These are phyloP conservation scores for Rhododendron williamsianum DNA, from an alignment of 148 eudicot species.

Conservation along the genomic window DNA sequence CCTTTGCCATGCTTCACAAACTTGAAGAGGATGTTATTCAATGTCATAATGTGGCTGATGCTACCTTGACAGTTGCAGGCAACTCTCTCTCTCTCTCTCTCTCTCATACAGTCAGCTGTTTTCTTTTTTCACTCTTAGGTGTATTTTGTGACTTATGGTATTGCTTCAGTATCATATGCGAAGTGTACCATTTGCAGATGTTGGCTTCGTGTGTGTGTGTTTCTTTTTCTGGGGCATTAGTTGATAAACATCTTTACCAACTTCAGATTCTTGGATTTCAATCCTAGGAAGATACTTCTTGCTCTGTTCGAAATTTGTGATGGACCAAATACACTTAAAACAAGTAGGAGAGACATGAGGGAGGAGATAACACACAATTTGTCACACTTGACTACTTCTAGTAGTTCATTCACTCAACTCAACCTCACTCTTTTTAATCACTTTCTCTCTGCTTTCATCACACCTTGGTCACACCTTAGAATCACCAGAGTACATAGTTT, in stretches of 20 bases:
- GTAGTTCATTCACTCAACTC: too few species aligned
- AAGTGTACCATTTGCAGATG: not conserved
- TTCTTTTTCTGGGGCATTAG: not conserved
- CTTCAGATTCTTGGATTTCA: not conserved
- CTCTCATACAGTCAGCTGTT: not conserved
- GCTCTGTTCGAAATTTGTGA: too few species aligned
- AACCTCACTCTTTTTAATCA: too few species aligned
- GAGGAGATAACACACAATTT: too few species aligned
- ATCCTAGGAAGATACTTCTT: not conserved
- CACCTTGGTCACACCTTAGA: too few species aligned
- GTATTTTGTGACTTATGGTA: not conserved
- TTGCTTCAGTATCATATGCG: not conserved
- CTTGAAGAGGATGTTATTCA: slow-evolving; percentile 25
- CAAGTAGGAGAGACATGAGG: too few species aligned
- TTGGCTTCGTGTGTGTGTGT: not conserved
- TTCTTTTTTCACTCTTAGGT: not conserved
- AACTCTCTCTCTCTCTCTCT: slow-evolving; percentile 18
- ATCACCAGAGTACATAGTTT: too few species aligned
- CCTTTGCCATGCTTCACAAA: slow-evolving; percentile 66
- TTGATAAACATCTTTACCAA: not conserved
- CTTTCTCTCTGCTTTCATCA: too few species aligned
- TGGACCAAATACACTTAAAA: too few species aligned
- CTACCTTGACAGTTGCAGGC: slow-evolving; percentile 79
- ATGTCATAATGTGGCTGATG: slow-evolving; percentile 26
- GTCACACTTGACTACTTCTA: too few species aligned